Evolutionary conservation across 176 grass and related monocot genomes (phyloP), one percentile per base, ranked within the genome.

Genomic region (Stipa capillata): DNA sequence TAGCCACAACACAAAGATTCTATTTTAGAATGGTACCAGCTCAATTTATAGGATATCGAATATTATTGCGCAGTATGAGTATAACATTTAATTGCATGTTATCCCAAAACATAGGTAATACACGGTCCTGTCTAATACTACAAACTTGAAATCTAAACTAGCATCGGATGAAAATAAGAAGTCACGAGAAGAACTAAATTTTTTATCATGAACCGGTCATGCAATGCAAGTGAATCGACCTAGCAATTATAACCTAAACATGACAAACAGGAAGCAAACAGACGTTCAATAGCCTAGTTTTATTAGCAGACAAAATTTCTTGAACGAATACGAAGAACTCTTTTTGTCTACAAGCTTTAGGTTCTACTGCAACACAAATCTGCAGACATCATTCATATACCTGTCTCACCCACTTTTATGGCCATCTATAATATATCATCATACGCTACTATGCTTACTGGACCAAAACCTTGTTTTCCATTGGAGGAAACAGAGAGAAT

Each of bases 301-400:
- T 71, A 89, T 85, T 81, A 81, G 69, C 62, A 58, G 82, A 81
- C 82, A 89, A 89, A 89, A 89, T 85, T 81, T 85, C 53, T 76
- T 60, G 48, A 69, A 89, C 70, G 63, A 89, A 79, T 79, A 79
- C 21, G 48, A 67, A 82, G 27, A 73, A 60, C 39, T 85, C 69
- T 84, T 80, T 80, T 79, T 76, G 82, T 85, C 87, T 85, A 81
- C 77, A 85, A 45, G 77, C 70, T 80, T 67, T 69, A 76, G 52
- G 77, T 89, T 84, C 82, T 89, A 76, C 70, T 77, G 82, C 87
- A 76, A 66, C 76, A 81, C 25, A 81, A 23, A 70, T 71, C 69
- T 84, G 82, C 87, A 40, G 60, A 66, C 74, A 76, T 64, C 71
- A 63, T 89, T 77, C 87, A 89, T 80, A 69, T 81, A 89, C 82